Percentiles rank a stretch among this genome's conserved stretches.
phyloP scores from a whole-genome alignment of 192 early-diverging fungal species.

The Umbelopsis sp. region DNA sequence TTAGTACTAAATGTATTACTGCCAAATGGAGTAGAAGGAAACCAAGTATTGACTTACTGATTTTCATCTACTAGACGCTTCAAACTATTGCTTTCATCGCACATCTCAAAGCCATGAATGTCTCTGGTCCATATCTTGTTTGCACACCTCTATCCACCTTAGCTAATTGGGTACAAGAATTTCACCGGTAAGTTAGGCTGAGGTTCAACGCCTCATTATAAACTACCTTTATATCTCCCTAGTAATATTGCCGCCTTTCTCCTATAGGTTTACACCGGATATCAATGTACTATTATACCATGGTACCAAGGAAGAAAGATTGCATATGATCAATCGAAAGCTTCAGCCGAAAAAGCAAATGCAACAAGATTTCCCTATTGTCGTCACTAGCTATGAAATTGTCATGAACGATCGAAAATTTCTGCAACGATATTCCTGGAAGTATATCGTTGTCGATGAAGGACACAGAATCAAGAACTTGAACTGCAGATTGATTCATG shows the following conservation, averaged over 20 bases:
- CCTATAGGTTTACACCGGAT: conserved; percentile 70
- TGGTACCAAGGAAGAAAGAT: conserved; percentile 73
- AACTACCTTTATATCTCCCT: background rate
- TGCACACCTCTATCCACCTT: conserved; percentile 90
- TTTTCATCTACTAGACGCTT: conserved; percentile 62
- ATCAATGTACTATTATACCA: conserved; percentile 87
- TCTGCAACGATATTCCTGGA: conserved; percentile 69
- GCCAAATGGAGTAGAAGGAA: background rate
- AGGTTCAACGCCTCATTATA: background rate
- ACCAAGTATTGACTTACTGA: background rate
- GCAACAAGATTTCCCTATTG: conserved; percentile 67
- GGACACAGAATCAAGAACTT: conserved; percentile 97
- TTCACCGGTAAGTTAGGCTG: conserved; percentile 65
- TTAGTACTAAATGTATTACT: conserved; percentile 8
- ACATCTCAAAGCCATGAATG: conserved; percentile 74
- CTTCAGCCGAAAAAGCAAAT: conserved; percentile 59
- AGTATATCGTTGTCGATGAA: conserved; percentile 95
- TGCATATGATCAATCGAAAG: conserved; percentile 65
- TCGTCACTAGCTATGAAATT: conserved; percentile 92
- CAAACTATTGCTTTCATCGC: conserved; percentile 93
- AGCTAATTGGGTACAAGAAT: conserved; percentile 91
- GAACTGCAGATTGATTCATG: conserved; percentile 85
- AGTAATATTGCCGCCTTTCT: background rate
- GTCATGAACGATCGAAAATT: conserved; percentile 76
- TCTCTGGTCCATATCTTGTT: conserved; percentile 88